These are phyloP conservation scores for Fusarium caatingaense DNA, from an alignment of 2,329 filamentous ascomycete genomes.

Conservation along the genomic window DNA sequence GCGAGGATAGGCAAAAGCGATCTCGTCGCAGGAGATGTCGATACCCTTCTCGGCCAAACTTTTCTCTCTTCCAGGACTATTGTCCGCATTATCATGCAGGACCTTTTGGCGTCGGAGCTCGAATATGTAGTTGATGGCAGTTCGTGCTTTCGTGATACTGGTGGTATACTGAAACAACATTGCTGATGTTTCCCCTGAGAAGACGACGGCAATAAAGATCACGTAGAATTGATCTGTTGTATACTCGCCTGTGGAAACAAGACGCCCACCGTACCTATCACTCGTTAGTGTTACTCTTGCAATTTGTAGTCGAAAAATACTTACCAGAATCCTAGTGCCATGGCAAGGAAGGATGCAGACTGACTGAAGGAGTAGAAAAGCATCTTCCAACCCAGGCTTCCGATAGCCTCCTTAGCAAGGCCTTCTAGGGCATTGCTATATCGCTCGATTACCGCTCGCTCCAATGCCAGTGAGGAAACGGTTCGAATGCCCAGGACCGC, in stretches of 20 bases:
- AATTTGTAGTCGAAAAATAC: background rate
- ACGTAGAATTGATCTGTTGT: conserved; percentile 60
- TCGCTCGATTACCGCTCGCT: conserved; percentile 54
- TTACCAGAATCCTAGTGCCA: conserved; percentile 56
- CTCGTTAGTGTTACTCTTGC: background rate
- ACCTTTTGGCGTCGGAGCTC: conserved; percentile 51
- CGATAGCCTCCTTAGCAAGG: conserved; percentile 48
- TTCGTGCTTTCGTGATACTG: conserved; percentile 62
- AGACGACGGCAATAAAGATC: conserved; percentile 63
- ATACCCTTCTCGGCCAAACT: conserved; percentile 41
- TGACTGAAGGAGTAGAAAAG: conserved; percentile 56
- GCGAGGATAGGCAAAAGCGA: conserved; percentile 69
- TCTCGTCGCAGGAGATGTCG: conserved; percentile 61
- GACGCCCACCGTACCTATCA: conserved; percentile 53
- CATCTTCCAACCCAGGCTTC: conserved; percentile 54
- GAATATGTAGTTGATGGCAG: conserved; percentile 62
- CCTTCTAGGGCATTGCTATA: conserved; percentile 50
- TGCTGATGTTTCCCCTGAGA: conserved; percentile 56
- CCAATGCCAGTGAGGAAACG: conserved; percentile 61
- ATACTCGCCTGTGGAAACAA: conserved; percentile 60
- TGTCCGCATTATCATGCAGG: conserved; percentile 47
- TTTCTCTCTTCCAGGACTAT: conserved; percentile 26
- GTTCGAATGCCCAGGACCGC: conserved; percentile 62
- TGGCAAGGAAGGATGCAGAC: conserved; percentile 53
- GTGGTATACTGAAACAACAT: conserved; percentile 61